Percentiles rank a stretch among this genome's conserved stretches.
These are phyloP conservation scores for Houttuynia cordata DNA, from an alignment of 164 flowering plant genomes.

Conservation along the genomic window DNA sequence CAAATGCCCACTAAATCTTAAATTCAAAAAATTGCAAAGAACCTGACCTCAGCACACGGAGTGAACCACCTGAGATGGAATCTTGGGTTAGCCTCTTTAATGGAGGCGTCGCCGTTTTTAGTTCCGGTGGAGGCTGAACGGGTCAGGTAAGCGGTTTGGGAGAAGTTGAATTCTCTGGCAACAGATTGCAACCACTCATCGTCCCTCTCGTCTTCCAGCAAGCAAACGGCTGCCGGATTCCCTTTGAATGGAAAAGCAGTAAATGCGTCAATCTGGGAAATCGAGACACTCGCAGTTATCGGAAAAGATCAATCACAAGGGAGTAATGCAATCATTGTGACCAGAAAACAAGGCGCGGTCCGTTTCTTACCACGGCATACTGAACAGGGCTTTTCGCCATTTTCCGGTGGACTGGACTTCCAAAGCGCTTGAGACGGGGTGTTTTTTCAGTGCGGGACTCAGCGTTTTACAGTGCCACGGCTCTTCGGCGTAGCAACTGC, in stretches of 20 bases:
- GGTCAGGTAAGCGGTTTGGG: constrained; percentile 53
- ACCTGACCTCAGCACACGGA: constrained; percentile 54
- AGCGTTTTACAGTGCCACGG: too few relatives aligned
- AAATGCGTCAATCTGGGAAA: constrained; percentile 72
- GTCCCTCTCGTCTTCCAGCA: constrained; percentile 52
- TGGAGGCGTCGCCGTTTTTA: not conserved
- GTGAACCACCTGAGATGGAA: constrained; percentile 82
- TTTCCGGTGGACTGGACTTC: not conserved
- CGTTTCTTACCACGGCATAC: not conserved
- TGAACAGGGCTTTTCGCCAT: not conserved
- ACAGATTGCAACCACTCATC: constrained; percentile 58
- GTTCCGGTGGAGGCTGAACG: constrained; percentile 3
- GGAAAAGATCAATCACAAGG: not conserved
- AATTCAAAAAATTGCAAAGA: not conserved
- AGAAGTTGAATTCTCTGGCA: constrained; percentile 64
- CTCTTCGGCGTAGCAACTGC: too few relatives aligned
- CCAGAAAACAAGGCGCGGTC: not conserved
- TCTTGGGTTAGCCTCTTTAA: constrained; percentile 18
- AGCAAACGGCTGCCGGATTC: constrained; percentile 82
- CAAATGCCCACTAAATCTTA: not conserved
- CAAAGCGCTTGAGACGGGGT: not conserved
- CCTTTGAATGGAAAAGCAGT: constrained; percentile 68
- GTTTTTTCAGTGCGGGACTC: not conserved
- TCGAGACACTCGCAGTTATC: not conserved
- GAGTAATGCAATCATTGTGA: not conserved